Evolutionary conservation across 345 rosid genomes (phyloP), one percentile per base, ranked within the genome.

Genomic region (Camelina neglecta): DNA sequence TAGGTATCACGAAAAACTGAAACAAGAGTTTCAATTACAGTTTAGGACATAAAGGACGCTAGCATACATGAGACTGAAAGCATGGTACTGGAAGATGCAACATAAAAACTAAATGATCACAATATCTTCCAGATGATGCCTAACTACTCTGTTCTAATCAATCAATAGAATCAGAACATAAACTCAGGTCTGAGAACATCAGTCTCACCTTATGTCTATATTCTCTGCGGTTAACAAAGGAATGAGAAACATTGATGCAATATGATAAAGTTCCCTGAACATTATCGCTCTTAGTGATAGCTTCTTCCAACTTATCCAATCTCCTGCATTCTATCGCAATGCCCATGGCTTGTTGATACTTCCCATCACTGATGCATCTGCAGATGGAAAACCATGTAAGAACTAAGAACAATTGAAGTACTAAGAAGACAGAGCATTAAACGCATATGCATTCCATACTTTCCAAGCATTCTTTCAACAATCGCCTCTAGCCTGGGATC

Each of bases 341-440:
- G 78, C 99, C 99, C 97, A 96, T 91, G 61, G 99, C 99, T 80
- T 93, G 99, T 73, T 96, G 98, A 85, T 87, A 88, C 81, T 96
- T 96, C 67, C 96, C 97, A 81, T 96, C 99, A 68, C 55, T 60
- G 69, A 96, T 93, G 79, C 99, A 96, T 93, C 99, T 96, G 74
- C 78, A 72, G 18, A 4, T 8, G 64, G 58, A 55, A 74, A 75
- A 63, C 21, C 8, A 50, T 2, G 36, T 74, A 49, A 74, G 79
- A 65, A 56, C 6, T 74, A 49, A 69, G 79, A 65, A 56, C 6
- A 64, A 74, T 7, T 68, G 58, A 74, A 39, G 51, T 63, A 78
- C 55, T 15, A 42, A 57, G 31, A 50, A 20, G 63, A 71, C 24
- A 49, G 58, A 54, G 24, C 47, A 47, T 57, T 45, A 38, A 8